phyloP scores from a whole-genome alignment of 495 filamentous ascomycete species.

The Penicillium mononematosum region DNA sequence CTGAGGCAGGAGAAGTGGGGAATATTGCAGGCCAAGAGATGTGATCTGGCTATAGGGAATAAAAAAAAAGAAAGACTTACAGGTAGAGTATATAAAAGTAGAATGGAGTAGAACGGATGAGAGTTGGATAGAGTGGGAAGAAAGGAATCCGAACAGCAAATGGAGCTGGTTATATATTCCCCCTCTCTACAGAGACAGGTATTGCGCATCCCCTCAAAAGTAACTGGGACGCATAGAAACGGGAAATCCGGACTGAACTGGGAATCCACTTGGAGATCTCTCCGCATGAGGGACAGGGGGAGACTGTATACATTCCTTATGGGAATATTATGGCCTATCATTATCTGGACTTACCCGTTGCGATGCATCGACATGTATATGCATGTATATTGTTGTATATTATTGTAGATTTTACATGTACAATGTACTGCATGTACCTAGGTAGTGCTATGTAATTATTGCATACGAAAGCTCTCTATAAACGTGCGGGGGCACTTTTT shows the following conservation, averaged over 20 bases:
- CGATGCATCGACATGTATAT: neutral
- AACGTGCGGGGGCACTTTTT: neutral
- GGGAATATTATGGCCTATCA: conserved; percentile 14
- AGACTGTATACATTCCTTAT: neutral
- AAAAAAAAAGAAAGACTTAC: neutral
- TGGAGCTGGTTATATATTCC: conserved; percentile 7
- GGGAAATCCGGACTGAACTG: conserved; percentile 11
- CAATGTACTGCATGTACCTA: too few relatives aligned
- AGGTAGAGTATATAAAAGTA: neutral
- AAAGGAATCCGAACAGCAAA: neutral
- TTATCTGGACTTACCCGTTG: conserved; percentile 1
- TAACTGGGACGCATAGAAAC: conserved; percentile 9
- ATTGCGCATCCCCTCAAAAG: conserved; percentile 1
- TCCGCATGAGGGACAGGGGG: conserved; percentile 27
- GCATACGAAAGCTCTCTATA: too few relatives aligned
- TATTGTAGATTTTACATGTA: neutral
- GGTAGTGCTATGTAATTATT: too few relatives aligned
- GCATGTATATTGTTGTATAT: too few relatives aligned
- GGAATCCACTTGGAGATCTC: conserved; percentile 19
- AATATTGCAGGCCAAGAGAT: conserved; percentile 10
- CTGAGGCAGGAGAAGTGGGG: conserved; percentile 21
- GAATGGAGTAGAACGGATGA: neutral
- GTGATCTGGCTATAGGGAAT: neutral
- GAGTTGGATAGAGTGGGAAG: neutral
- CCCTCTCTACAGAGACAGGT: neutral